Conservation (phyloP, 345 rosid genomes). For the Rhodamnia rubescens region DNA sequence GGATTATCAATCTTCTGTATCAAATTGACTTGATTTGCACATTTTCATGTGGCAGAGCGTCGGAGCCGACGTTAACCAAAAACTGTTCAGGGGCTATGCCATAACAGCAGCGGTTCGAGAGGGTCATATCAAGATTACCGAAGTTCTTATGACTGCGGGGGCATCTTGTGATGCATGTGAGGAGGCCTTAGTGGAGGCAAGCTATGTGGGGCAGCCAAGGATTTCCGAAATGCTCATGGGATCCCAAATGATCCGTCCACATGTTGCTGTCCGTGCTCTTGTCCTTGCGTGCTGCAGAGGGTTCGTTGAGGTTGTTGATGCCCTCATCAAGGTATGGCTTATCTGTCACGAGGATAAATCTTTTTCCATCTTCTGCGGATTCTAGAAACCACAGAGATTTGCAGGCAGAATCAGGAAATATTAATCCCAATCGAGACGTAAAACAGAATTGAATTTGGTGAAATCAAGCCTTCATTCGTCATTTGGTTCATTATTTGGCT, state of each 20-base stretch:
- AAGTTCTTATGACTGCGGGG: conserved; percentile 37
- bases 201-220: conserved; percentile 37
- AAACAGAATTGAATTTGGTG: background rate
- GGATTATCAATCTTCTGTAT: background rate
- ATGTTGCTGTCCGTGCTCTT: conserved; percentile 40
- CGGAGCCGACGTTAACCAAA: conserved; percentile 51
- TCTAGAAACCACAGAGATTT: background rate
- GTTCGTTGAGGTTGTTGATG: conserved; percentile 34
- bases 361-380: background rate
- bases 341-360: background rate
- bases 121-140: conserved; percentile 30
- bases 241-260: conserved; percentile 35
- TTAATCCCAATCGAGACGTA: background rate
- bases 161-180: conserved; percentile 50
- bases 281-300: conserved; percentile 54
- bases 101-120: conserved; percentile 53
- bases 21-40: background rate
- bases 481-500: background rate
- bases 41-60: conserved; percentile 20
- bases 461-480: background rate
- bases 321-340: conserved; percentile 30
- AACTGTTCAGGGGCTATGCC: conserved; percentile 50
- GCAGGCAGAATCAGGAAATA: background rate
- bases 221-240: conserved; percentile 27
- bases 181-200: conserved; percentile 57